phyloP scores from a whole-genome alignment of 805 yeast species.

The Scheffersomyces coipomensis region DNA sequence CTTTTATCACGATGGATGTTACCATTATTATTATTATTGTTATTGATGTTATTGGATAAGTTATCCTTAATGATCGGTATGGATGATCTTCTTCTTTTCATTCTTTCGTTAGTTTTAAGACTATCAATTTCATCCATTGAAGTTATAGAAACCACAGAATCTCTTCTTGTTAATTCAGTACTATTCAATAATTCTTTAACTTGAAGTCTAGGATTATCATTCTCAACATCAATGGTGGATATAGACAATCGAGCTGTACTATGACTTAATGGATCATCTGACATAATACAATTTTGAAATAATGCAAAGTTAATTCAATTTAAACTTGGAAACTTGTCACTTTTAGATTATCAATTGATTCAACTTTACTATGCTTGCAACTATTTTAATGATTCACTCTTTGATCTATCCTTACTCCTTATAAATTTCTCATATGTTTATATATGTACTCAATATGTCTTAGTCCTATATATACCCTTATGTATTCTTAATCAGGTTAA shows the following conservation, averaged over 20 bases:
- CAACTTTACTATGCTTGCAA: too few relatives aligned
- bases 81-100: constrained; percentile 41
- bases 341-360: too few relatives aligned
- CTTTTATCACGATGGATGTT: constrained; percentile 9
- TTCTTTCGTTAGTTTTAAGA: not conserved
- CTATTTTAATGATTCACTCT: too few relatives aligned
- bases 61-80: constrained; percentile 22
- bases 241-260: constrained; percentile 29
- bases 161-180: constrained; percentile 12
- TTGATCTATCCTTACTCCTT: too few relatives aligned
- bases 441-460: too few relatives aligned
- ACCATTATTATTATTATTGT: too few relatives aligned
- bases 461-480: too few relatives aligned
- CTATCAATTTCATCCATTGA: constrained; percentile 17
- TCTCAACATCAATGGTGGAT: constrained; percentile 17
- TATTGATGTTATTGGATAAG: constrained; percentile 8
- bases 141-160: constrained; percentile 21
- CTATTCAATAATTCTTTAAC: constrained; percentile 13
- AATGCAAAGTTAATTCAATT: too few relatives aligned
- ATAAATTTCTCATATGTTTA: too few relatives aligned
- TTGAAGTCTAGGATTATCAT: constrained; percentile 13
- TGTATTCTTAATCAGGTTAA: too few relatives aligned
- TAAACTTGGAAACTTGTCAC: too few relatives aligned
- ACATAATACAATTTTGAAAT: not conserved
- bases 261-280: constrained; percentile 17